Evolutionary conservation across 208 protist genomes (phyloP), one percentile per base, ranked within the genome.

Genomic region (Giardia duodenalis): DNA sequence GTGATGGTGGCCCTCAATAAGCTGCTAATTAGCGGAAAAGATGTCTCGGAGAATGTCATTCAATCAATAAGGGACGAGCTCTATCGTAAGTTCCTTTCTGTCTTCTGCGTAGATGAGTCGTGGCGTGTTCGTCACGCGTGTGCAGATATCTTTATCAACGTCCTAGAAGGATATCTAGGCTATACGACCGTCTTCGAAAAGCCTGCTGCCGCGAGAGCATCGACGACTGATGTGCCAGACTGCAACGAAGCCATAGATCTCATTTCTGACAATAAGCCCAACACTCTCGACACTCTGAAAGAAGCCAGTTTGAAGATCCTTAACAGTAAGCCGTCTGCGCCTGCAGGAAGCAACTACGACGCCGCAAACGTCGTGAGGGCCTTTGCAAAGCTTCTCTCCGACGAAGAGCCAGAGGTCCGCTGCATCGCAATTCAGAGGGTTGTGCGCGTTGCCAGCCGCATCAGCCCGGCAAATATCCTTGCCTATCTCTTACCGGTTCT

Each of bases 121-220:
- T 91, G 88, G 88, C 88, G 88, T 48, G 45, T 45, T n/a, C 2
- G 88, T n/a, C 45, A 91, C n/a, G 43, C 44, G 0, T 91, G 88
- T n/a, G 88, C 88, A 42, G 88, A 91, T n/a, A 45, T 91, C 2
- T 48, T 91, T 22, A n/a, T 2, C 44, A 4, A 3, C 1, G 44
- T 91, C 10, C 2, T 91, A 2, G 88, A 91, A n/a, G 88, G 42
- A n/a, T 91, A 91, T 48, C 43, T 91, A 4, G 88, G 88, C 2
- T 91, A 47, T 47, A 47, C 1, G 1, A 45, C 19, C 57, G 57
- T 76, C 57, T 76, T 76, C 57, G 57, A 76, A 76, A 10, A 30
- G 19, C n/a, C n/a, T n/a, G 19, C 10, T 10, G 19, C 30, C 57
- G 57, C 57, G 30, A 76, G 30, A 30, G 19, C 57, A 30, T 10